Evolutionary conservation across 2,329 filamentous ascomycete species (phyloP).

Genomic region (Emydomyces testavorans): DNA sequence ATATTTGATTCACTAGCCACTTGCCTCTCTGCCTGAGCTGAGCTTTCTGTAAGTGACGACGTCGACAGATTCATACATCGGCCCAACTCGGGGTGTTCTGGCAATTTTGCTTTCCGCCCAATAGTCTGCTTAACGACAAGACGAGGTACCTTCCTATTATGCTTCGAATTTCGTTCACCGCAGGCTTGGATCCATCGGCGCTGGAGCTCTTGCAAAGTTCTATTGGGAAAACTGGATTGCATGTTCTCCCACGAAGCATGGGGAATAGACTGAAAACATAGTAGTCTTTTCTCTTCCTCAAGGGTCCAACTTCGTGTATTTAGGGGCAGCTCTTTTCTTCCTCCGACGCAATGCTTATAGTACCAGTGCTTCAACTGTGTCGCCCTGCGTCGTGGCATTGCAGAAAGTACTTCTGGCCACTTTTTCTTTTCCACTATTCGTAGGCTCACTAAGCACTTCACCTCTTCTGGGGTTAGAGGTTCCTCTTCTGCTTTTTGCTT

Average conservation of each 20-base stretch:
- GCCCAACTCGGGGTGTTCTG: not conserved
- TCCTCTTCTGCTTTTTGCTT: not conserved
- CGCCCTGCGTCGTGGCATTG: slow-evolving; percentile 9
- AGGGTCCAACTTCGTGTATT: not conserved
- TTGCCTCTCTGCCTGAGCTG: not conserved
- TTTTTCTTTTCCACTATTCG: slow-evolving; percentile 11
- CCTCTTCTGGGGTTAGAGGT: slow-evolving; percentile 10
- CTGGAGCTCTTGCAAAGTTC: slow-evolving; percentile 11
- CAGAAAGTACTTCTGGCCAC: slow-evolving; percentile 12
- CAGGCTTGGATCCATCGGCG: slow-evolving; percentile 14
- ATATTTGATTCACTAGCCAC: not conserved
- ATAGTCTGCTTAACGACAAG: not conserved
- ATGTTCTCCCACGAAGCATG: slow-evolving; percentile 12
- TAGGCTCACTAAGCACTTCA: slow-evolving; percentile 11
- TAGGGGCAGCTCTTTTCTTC: not conserved
- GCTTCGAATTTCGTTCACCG: not conserved
- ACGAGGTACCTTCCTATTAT: not conserved
- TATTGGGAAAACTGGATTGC: slow-evolving; percentile 10
- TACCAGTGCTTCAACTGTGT: slow-evolving; percentile 15
- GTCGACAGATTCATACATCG: not conserved
- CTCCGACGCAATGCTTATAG: slow-evolving; percentile 8
- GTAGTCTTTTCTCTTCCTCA: slow-evolving; percentile 2
- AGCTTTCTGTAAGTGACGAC: not conserved
- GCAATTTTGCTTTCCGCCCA: not conserved
- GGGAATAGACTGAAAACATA: slow-evolving; percentile 3